Base-by-base conservation (phyloP, 768 basidiomycete genomes). In the Xerocomus brunneocitrinus region DNA sequence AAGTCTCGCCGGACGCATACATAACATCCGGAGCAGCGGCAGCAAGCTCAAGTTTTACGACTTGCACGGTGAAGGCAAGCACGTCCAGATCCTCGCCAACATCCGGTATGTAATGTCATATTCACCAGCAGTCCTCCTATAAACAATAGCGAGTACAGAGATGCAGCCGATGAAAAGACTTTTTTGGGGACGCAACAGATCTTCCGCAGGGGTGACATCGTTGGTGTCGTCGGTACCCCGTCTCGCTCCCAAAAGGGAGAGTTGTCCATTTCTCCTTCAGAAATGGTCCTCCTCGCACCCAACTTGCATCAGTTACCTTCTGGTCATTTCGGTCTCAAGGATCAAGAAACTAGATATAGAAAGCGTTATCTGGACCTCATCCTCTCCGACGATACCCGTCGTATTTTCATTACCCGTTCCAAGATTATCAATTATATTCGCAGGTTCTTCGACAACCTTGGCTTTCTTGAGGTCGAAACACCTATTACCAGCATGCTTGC, bases 311-410 rank as follows among this genome's bases (percentile, higher is more conserved):
- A 95, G 70, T 81, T 98, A 10, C 95, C 95, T 50, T 94, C 90
- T 0, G 77, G 82, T 52, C 91, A 93, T 73, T 95, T 89, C 57
- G 97, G 95, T 41, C 77, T 99, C 63, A 95, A 95, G 79, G 95
- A 99, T 72, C 90, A 93, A 69, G 97, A 98, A 74, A 91, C 91
- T 35, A 85, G 97, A 41, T 98, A 98, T 78, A 82, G 97, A 72
- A 98, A 98, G 86, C 88, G 97, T 50, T 98, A 98, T 76, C 85
- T 99, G 58, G 97, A 99, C 72, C 84, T 99, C 56, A 97, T 99
- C 74, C 79, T 99, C 71, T 95, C 90, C 70, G 87, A 90, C 38
- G 81, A 83, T 59, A 91, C 92, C 16, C 86, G 97, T 57, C 84
- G 85, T 61, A 85, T 95, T 58, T 99, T 98, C 75, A 74, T 95